phyloP scores from a whole-genome alignment of 164 flowering plant species.

The Berberis thunbergii region DNA sequence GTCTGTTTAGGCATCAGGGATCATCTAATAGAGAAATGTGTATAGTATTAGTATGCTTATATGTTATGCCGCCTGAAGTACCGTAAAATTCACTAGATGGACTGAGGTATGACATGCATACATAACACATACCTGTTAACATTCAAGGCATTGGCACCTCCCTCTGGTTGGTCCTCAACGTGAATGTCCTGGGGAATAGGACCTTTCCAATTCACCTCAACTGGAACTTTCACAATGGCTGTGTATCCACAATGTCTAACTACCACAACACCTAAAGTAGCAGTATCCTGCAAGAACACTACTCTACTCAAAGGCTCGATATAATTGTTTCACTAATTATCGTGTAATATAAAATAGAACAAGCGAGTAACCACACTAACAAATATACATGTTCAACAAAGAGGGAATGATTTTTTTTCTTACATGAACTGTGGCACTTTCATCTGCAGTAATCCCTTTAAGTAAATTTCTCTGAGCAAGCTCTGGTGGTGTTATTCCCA shows the following conservation, averaged over 20 bases:
- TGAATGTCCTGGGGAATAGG: conserved; percentile 50
- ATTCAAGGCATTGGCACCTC: conserved; percentile 92
- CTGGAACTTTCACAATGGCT: conserved; percentile 62
- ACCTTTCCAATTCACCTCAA: conserved; percentile 46
- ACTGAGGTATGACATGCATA: too few relatives aligned
- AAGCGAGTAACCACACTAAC: neutral
- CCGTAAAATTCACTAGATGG: neutral
- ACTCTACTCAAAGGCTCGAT: conserved; percentile 10
- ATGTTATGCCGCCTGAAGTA: neutral
- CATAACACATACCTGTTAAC: conserved; percentile 54
- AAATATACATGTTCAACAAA: neutral
- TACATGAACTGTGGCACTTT: conserved; percentile 90
- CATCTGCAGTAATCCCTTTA: conserved; percentile 95
- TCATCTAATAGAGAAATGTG: too few relatives aligned
- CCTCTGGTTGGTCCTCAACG: conserved; percentile 75
- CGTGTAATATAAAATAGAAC: neutral
- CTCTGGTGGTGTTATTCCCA: conserved; percentile 47
- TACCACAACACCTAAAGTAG: conserved; percentile 76
- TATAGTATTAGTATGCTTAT: too few relatives aligned
- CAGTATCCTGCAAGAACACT: conserved; percentile 61
- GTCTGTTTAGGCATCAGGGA: too few relatives aligned
- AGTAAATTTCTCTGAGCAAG: conserved; percentile 71
- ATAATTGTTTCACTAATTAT: conserved; percentile 1
- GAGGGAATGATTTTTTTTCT: conserved; percentile 15
- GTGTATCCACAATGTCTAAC: conserved; percentile 81